Evolutionary conservation across 805 yeast species (phyloP).

Genomic region (Barnettozyma pratensis): DNA sequence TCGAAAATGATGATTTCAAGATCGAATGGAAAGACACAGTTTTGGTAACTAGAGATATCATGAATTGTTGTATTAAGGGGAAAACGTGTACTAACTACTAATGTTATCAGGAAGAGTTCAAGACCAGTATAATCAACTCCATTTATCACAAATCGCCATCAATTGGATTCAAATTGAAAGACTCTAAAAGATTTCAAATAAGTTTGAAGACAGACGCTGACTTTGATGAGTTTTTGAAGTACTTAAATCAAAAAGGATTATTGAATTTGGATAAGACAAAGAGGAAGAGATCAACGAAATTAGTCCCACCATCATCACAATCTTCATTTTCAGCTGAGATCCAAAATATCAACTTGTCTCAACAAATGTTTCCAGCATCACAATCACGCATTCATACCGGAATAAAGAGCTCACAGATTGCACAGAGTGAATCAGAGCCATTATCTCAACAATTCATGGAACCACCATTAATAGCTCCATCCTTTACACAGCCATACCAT

Average conservation of each 20-base stretch:
- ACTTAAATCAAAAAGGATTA: not conserved
- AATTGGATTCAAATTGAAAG: conserved; percentile 17
- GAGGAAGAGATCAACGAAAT: not conserved
- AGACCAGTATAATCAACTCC: not conserved
- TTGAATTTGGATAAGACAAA: not conserved
- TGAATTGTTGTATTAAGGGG: no score
- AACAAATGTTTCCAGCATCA: not conserved
- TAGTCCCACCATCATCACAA: not conserved
- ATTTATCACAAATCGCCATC: conserved; percentile 20
- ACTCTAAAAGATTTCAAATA: conserved; percentile 11
- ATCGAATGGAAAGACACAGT: conserved; percentile 17
- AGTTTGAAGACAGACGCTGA: conserved; percentile 3
- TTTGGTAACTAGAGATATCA: conserved; percentile 10
- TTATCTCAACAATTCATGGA: no score
- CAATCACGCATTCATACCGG: no score
- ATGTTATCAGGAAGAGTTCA: conserved; percentile 12
- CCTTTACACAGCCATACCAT: not conserved
- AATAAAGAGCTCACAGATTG: no score
- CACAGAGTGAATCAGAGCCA: no score
- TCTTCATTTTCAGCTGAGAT: not conserved
- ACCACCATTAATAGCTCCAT: not conserved
- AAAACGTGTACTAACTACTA: not conserved
- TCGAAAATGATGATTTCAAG: conserved; percentile 7
- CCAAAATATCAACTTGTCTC: not conserved
- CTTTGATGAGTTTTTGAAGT: conserved; percentile 1